These are phyloP conservation scores for Biscutella laevigata DNA, from an alignment of 441 rosid genomes.

Conservation along the genomic window DNA sequence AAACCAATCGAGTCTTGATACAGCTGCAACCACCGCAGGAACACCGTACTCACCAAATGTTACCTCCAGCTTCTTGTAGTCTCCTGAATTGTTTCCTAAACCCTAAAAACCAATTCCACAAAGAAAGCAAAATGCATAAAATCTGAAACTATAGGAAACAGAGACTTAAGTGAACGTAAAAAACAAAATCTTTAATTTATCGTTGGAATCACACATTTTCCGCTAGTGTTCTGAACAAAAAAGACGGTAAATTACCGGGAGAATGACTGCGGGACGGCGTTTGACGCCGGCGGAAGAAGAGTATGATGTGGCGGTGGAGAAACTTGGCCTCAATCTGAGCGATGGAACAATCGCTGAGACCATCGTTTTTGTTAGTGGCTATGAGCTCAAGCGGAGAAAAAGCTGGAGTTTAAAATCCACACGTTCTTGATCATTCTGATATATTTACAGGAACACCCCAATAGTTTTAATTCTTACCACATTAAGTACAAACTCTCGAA, in stretches of 20 bases:
- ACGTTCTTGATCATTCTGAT: not conserved
- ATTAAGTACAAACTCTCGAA: conserved; percentile 5
- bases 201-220: not conserved
- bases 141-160: not conserved
- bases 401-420: conserved; percentile 15
- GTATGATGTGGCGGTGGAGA: conserved; percentile 25
- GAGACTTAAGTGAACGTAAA: not conserved
- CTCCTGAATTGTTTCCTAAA: conserved; percentile 75
- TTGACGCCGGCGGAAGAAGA: conserved; percentile 19
- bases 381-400: conserved; percentile 17
- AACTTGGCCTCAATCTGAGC: conserved; percentile 26
- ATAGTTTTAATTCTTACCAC: not conserved
- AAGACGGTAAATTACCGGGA: conserved; percentile 47
- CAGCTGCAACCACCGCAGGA: conserved; percentile 58
- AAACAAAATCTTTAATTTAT: not conserved
- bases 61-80: conserved; percentile 55
- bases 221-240: not conserved
- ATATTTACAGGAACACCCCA: conserved; percentile 10
- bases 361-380: conserved; percentile 29
- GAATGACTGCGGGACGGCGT: conserved; percentile 74
- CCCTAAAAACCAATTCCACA: conserved; percentile 39
- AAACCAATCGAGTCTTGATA: conserved; percentile 77
- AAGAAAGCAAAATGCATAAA: too few species aligned
- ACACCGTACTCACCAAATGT: conserved; percentile 53
- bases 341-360: conserved; percentile 39